Evolutionary conservation across 225 moss, liverwort and hornwort species (phyloP), one percentile per base, ranked within the genome.

Genomic region (Bryoerythrophyllum caledonicum): DNA sequence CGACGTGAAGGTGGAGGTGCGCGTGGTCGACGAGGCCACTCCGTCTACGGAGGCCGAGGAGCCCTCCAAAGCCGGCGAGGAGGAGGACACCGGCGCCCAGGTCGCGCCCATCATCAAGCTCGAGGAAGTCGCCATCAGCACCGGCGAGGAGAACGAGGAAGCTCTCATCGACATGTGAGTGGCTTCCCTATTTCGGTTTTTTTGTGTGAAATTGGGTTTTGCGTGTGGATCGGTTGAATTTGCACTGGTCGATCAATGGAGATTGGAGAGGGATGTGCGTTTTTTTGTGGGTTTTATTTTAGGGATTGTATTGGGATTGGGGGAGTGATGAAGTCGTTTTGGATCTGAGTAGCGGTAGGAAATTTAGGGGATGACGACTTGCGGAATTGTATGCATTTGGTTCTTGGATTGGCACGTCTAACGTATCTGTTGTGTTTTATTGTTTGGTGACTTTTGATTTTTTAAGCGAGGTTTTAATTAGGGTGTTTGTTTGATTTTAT

Each of bases 11-110:
- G 32, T n/a, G 82, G 80, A 82, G 41, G 75, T 78, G 40, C 80
- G 75, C 48, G 80, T 48, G 1, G 85, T 76, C 4, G 83, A 82
- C 60, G 82, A 83, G 76, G 82, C 86, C 21, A 52, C 87, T 10
- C 49, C 0, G 79, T 48, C 48, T 4, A 16, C 72, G 2, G 90
- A 76, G 61, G 79, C 84, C 9, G 91, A 84, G 54, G 90, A 87
- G 77, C 27, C 80, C 11, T 63, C 75, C 14, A 86, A 85, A 82
- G 83, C 78, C 1, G 78, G 91, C 24, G 96, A 90, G 37, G 96
- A 96, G 82, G 96, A 96, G 75, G 96, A 96, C 63, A 96, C 96
- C 1, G 96, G 96, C 21, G 93, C 96, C 12, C 89, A 88, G 79
- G 78, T 96, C 81, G 96, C 96, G 24, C 94, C 96, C 13, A 96